These are phyloP conservation scores for Crithidia thermophila DNA, from an alignment of 208 protist genomes.

Conservation along the genomic window DNA sequence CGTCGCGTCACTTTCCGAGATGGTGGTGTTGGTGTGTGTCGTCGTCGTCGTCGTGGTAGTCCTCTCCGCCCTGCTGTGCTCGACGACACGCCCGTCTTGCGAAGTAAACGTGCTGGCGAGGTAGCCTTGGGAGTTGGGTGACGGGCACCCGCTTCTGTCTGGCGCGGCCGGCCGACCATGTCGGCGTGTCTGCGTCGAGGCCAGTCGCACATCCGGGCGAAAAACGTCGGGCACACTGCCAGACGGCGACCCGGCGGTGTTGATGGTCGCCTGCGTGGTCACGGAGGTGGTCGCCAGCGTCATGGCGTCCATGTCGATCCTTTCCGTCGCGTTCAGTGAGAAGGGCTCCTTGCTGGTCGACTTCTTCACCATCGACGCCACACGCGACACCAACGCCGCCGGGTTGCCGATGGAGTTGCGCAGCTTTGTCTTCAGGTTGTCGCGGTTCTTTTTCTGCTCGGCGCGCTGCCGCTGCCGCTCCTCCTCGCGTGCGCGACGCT, in stretches of 20 bases:
- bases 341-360: background rate
- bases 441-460: conserved; percentile 7
- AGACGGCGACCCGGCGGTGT: background rate
- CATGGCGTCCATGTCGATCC: background rate
- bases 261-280: background rate
- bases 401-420: conserved; percentile 22
- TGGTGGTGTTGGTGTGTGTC: too few relatives aligned
- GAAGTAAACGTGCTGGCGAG: background rate
- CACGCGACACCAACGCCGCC: conserved; percentile 18
- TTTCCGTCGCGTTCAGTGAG: background rate
- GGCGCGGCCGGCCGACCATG: conserved; percentile 2
- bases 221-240: background rate
- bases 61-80: too few relatives aligned
- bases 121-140: background rate
- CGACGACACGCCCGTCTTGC: too few relatives aligned
- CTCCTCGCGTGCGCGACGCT: conserved; percentile 28
- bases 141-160: background rate
- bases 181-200: background rate
- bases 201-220: background rate
- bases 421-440: background rate
- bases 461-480: conserved; percentile 11
- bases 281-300: background rate
- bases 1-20: too few relatives aligned
- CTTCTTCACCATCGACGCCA: conserved; percentile 30
- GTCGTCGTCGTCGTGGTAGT: too few relatives aligned